These are phyloP conservation scores for Fusarium avenaceum DNA, from an alignment of 2,329 filamentous ascomycete genomes.

Conservation along the genomic window DNA sequence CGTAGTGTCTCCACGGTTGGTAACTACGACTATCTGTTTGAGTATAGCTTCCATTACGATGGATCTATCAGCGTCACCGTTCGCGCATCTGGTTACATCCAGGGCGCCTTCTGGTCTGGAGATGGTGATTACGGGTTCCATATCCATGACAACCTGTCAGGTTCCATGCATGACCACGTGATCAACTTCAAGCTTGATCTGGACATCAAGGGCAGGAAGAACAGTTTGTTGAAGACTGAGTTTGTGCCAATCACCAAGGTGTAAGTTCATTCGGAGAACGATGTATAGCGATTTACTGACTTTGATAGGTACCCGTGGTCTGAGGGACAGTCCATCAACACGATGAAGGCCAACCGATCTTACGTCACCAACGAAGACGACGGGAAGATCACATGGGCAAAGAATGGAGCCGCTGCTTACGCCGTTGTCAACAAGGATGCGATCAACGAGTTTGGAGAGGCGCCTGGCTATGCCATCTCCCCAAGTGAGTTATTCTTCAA, in stretches of 20 bases:
- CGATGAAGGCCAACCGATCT: constrained; percentile 63
- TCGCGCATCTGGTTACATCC: constrained; percentile 67
- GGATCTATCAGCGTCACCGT: constrained; percentile 66
- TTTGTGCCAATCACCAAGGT: constrained; percentile 44
- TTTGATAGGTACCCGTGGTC: constrained; percentile 59
- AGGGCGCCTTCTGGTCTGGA: constrained; percentile 61
- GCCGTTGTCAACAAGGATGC: constrained; percentile 65
- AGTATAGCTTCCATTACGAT: constrained; percentile 65
- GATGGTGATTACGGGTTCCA: constrained; percentile 65
- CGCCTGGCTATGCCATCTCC: constrained; percentile 57
- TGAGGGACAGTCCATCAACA: constrained; percentile 60
- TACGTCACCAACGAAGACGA: constrained; percentile 60
- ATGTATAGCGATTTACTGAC: too few species aligned
- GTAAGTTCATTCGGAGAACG: not conserved
- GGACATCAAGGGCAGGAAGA: constrained; percentile 63
- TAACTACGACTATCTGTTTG: constrained; percentile 68
- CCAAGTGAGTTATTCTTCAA: constrained; percentile 15
- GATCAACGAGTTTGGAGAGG: constrained; percentile 65
- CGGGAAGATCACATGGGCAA: constrained; percentile 62
- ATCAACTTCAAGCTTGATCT: constrained; percentile 68
- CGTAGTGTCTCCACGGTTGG: constrained; percentile 64
- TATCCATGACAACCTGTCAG: constrained; percentile 62
- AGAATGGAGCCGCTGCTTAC: constrained; percentile 62
- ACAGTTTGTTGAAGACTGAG: constrained; percentile 57
- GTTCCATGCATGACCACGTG: constrained; percentile 69